Conservation (phyloP, 805 yeast species). For the Sugiyamaella boreocaroliniensis region DNA sequence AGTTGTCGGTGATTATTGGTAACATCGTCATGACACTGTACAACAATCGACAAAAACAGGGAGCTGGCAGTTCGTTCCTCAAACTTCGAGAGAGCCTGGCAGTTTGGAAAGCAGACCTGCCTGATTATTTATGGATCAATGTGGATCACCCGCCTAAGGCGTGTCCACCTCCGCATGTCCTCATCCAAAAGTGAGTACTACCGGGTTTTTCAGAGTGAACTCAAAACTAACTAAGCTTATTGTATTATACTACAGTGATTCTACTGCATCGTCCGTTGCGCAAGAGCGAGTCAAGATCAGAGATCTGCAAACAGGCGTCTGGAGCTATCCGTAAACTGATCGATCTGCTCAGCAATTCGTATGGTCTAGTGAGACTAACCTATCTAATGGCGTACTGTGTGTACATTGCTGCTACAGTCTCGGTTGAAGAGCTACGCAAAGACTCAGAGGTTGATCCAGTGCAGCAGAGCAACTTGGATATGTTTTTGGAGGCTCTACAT, state of each 20-base stretch:
- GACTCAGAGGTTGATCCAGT: background rate
- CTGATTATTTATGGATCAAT: background rate
- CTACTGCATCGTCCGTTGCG: conserved; percentile 1
- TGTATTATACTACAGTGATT: conserved; percentile 2
- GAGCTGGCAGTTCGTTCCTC: background rate
- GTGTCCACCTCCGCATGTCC: conserved; percentile 3
- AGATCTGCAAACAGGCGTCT: conserved; percentile 1
- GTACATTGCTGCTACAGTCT: conserved; percentile 4
- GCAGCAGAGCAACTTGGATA: background rate
- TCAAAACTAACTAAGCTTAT: background rate
- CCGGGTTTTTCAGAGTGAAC: no score
- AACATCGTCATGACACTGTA: conserved; percentile 2
- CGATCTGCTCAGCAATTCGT: background rate
- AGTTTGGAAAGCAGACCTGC: background rate
- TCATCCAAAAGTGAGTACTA: conserved; percentile 1
- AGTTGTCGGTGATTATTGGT: conserved; percentile 1
- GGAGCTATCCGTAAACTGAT: background rate
- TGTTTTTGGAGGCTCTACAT: background rate
- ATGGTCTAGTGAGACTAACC: conserved; percentile 4
- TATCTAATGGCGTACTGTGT: conserved; percentile 4
- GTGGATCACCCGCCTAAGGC: background rate
- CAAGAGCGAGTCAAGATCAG: background rate
- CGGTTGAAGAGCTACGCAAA: conserved; percentile 2
- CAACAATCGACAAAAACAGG: background rate
- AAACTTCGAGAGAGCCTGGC: background rate